phyloP scores from a whole-genome alignment of 176 grass and related monocot species.

The Rhynchospora breviuscula region DNA sequence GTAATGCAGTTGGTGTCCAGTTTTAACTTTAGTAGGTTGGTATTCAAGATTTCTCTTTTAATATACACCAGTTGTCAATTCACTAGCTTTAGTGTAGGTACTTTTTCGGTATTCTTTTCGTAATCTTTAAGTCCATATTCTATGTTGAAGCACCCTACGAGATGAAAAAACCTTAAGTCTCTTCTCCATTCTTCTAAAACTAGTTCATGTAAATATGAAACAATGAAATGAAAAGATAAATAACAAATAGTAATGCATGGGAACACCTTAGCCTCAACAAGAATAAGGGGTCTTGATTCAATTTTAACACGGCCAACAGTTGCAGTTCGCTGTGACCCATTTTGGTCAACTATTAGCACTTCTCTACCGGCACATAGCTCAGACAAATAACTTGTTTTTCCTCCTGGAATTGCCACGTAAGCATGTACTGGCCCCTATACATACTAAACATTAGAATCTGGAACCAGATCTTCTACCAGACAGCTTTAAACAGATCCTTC shows the following conservation, averaged over 20 bases:
- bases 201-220: background rate
- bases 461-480: background rate
- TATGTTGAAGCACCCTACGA: background rate
- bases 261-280: conserved; percentile 77
- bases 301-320: conserved; percentile 91
- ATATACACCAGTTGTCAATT: background rate
- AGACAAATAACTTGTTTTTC: conserved; percentile 82
- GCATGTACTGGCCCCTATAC: conserved; percentile 81
- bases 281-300: conserved; percentile 86
- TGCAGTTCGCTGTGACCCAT: conserved; percentile 58
- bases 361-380: conserved; percentile 81
- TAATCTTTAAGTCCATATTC: background rate
- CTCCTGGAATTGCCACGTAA: conserved; percentile 76
- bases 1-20: background rate
- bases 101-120: background rate
- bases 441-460: background rate
- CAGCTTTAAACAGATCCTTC: background rate
- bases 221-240: background rate
- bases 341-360: conserved; percentile 56
- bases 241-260: background rate
- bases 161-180: background rate
- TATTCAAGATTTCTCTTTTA: background rate
- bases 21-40: background rate
- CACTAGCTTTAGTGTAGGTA: background rate
- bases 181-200: background rate